These are phyloP conservation scores for Beauveria australis DNA, from an alignment of 2,329 filamentous ascomycete species.

Conservation along the genomic window DNA sequence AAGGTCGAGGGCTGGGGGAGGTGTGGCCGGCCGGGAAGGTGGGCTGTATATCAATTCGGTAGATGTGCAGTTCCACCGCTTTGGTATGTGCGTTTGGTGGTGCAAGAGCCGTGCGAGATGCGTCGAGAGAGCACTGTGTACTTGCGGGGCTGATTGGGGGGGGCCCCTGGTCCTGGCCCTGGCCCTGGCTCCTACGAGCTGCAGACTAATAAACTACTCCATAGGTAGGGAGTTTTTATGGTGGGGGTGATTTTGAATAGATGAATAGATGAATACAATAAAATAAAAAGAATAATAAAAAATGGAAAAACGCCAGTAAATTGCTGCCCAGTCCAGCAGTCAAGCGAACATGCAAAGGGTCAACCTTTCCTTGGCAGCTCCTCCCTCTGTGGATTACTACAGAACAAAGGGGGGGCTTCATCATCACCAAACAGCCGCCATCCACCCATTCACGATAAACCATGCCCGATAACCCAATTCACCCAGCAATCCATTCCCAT, in stretches of 20 bases:
- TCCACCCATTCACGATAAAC: too few relatives aligned
- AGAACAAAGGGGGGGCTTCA: too few relatives aligned
- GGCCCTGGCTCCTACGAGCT: not conserved
- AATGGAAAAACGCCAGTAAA: not conserved
- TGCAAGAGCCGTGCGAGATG: not conserved
- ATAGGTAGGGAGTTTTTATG: not conserved
- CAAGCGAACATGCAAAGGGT: too few relatives aligned
- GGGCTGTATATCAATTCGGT: conserved; percentile 2
- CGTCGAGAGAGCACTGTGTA: not conserved
- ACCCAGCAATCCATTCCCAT: too few relatives aligned
- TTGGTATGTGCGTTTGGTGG: conserved; percentile 1
- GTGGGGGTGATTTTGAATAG: not conserved
- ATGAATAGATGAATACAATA: not conserved
- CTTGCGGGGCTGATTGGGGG: not conserved
- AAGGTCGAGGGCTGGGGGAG: not conserved
- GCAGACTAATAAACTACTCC: not conserved
- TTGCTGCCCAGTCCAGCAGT: too few relatives aligned
- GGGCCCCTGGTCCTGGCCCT: not conserved
- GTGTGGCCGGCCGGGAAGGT: not conserved
- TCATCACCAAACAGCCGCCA: too few relatives aligned
- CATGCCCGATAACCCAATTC: too few relatives aligned
- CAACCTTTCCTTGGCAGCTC: too few relatives aligned
- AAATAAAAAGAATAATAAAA: not conserved
- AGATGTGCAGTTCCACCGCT: not conserved
- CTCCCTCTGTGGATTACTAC: too few relatives aligned